Evolutionary conservation across 345 rosid species (phyloP), one percentile per base, ranked within the genome.

Genomic region (Aethionema arabicum): DNA sequence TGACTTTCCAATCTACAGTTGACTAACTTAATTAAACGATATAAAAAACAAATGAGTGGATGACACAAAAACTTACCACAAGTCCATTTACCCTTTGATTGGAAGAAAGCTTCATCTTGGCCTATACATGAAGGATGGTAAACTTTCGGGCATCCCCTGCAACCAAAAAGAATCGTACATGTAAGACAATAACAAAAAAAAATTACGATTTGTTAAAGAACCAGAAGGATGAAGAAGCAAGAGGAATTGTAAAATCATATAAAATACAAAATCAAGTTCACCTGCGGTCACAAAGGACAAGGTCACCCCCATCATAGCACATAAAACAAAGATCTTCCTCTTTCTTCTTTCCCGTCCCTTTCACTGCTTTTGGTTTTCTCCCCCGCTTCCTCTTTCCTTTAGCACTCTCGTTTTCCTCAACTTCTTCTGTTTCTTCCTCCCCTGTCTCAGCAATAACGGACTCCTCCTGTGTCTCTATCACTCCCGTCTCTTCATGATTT

Each of bases 281-380:
- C 99, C 97, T 88, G 83, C 97, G 92, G 61, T 95, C 99, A 67
- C 99, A 95, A 35, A 95, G 86, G 36, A 95, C 88, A 74, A 95
- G 97, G 33, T 82, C 84, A 38, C 97, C 99, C 14, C 99, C 99
- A 67, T 95, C 99, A 78, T 83, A 90, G 74, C 99, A 95, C 75
- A 95, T 75, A 74, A 95, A 95, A 75, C 97, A 95, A 16, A 95
- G 96, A 79, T 90, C 99, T 82, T 95, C 99, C 78, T 90, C 99
- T 52, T 52, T 52, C 80, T 84, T 93, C 78, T 83, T 90, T 7
- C 79, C 59, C 6, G 83, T 45, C 56, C 64, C 76, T 86, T 67
- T 89, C 9, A 68, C 71, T 30, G 72, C 44, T 63, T 76, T 74
- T 36, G 60, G 21, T 61, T 57, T 80, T 77, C 72, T 86, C 45